Conservation (phyloP, 179 eudicot species). For the Spinacia oleracea region DNA sequence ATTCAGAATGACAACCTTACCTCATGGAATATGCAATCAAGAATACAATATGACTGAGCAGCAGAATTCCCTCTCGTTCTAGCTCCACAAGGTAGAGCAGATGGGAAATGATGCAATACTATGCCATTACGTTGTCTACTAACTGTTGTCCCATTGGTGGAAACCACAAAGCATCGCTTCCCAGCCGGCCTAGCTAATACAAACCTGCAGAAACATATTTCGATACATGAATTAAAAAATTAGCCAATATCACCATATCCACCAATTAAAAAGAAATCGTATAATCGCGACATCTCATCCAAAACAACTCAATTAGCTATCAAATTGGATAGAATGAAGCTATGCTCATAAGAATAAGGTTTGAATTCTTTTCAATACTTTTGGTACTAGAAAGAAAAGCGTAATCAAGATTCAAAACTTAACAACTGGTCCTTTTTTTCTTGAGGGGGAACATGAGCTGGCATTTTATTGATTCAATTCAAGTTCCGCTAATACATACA, state of each 20-base stretch:
- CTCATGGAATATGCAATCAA: constrained; percentile 97
- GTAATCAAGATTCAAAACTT: too few relatives aligned
- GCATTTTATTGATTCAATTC: neutral
- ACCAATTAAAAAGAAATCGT: neutral
- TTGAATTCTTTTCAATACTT: too few relatives aligned
- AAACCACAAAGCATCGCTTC: constrained; percentile 95
- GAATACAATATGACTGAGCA: constrained; percentile 80
- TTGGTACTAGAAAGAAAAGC: too few relatives aligned
- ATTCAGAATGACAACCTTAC: constrained; percentile 33
- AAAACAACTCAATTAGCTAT: neutral
- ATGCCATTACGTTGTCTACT: constrained; percentile 90
- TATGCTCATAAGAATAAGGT: neutral
- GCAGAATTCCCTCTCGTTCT: constrained; percentile 61
- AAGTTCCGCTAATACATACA: neutral
- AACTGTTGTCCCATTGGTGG: constrained; percentile 87
- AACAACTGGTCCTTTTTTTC: too few relatives aligned
- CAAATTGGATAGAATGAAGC: neutral
- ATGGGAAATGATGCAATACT: constrained; percentile 81
- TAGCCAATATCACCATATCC: neutral
- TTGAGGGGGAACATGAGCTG: neutral
- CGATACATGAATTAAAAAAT: neutral
- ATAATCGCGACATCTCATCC: neutral
- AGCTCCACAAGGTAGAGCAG: constrained; percentile 89
- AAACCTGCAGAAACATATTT: constrained; percentile 47
- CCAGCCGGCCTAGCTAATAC: constrained; percentile 95